phyloP scores from a whole-genome alignment of 495 filamentous ascomycete species.

The Podospora tetraspora region DNA sequence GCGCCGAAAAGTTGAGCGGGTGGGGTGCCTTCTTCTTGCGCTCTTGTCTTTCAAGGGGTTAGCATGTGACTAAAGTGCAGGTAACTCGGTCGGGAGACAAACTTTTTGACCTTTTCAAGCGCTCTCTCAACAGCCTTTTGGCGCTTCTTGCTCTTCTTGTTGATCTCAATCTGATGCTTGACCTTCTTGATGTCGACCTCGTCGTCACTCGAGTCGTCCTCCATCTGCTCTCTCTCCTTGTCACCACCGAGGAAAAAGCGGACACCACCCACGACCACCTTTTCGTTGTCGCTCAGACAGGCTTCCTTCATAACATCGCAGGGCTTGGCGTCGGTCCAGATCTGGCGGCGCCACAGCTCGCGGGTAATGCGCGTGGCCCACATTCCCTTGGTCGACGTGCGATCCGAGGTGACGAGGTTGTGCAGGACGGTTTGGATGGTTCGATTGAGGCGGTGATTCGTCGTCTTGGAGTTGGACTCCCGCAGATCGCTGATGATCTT shows the following conservation, averaged over 20 bases:
- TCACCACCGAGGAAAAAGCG: constrained; percentile 95
- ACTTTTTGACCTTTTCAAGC: constrained; percentile 58
- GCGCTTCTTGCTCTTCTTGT: constrained; percentile 93
- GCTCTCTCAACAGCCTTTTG: constrained; percentile 72
- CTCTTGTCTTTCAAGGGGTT: constrained; percentile 56
- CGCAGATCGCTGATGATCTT: constrained; percentile 90
- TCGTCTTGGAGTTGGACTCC: constrained; percentile 73
- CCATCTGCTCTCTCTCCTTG: constrained; percentile 85
- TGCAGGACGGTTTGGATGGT: constrained; percentile 89
- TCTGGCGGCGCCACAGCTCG: constrained; percentile 39
- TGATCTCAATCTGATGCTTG: constrained; percentile 79
- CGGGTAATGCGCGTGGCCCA: constrained; percentile 63
- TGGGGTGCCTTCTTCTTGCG: constrained; percentile 82
- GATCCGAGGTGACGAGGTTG: constrained; percentile 81
- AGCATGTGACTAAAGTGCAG: background rate
- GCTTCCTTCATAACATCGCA: constrained; percentile 95
- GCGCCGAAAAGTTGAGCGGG: constrained; percentile 92
- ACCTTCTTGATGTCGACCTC: constrained; percentile 72
- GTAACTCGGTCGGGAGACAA: background rate
- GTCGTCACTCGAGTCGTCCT: constrained; percentile 83
- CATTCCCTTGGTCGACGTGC: constrained; percentile 74
- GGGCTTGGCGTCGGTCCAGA: constrained; percentile 59
- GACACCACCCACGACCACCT: constrained; percentile 80
- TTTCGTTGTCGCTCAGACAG: constrained; percentile 73
- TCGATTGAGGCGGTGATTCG: constrained; percentile 86